Evolutionary conservation across 768 basidiomycete species (phyloP).

Genomic region (Boletus fagicola): DNA sequence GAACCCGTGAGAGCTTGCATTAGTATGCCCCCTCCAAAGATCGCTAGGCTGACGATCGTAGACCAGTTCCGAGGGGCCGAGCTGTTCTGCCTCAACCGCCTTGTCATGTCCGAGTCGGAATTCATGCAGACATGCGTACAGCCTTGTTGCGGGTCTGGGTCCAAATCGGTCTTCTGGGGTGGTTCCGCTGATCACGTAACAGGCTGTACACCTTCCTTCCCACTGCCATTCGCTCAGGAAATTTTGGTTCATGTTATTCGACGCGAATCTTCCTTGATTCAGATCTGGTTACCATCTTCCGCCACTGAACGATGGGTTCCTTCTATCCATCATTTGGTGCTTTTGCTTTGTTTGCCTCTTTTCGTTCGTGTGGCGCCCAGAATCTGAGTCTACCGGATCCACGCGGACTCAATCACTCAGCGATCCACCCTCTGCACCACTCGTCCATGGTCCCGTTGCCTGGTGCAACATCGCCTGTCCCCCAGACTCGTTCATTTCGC

Average conservation of each 20-base stretch:
- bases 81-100: not conserved
- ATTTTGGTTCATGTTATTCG: conserved; percentile 17
- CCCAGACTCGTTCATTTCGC: conserved; percentile 11
- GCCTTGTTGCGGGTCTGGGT: conserved; percentile 1
- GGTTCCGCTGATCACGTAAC: conserved; percentile 34
- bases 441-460: conserved; percentile 2
- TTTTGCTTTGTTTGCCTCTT: conserved; percentile 14
- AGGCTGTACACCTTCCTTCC: conserved; percentile 19
- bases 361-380: conserved; percentile 15
- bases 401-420: conserved; percentile 31
- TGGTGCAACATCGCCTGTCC: conserved; percentile 8
- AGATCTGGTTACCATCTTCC: conserved; percentile 14
- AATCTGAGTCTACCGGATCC: conserved; percentile 23
- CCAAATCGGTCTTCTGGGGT: conserved; percentile 20
- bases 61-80: not conserved
- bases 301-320: conserved; percentile 17
- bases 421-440: conserved; percentile 15
- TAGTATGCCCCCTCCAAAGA: not conserved
- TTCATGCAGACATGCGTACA: not conserved
- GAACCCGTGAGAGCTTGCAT: conserved; percentile 6
- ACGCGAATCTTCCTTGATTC: conserved; percentile 18
- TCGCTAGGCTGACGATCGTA: not conserved
- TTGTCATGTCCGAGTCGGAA: not conserved
- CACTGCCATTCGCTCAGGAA: conserved; percentile 18
- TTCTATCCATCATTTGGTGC: conserved; percentile 10